A percentile compares a stretch with the other conserved stretches of the same genome.
phyloP scores from a whole-genome alignment of 768 basidiomycete genomes.

The Filobasidium floriforme region DNA sequence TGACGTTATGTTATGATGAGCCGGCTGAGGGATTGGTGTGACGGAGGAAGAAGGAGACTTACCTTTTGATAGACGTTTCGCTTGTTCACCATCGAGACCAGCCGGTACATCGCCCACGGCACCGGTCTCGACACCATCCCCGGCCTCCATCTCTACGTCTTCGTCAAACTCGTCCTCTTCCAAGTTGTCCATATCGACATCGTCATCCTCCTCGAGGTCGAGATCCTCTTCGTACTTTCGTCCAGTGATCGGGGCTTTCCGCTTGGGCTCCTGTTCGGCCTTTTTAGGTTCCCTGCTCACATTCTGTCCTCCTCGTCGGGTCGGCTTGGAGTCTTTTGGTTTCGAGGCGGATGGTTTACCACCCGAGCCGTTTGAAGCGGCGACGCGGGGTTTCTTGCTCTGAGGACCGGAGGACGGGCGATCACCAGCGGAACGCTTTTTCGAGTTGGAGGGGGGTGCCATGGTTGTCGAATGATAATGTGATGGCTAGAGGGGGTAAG shows the following conservation, averaged over 20 bases:
- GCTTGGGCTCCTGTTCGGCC: neutral
- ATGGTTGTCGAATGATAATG: no score
- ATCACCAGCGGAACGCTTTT: neutral
- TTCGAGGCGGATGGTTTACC: neutral
- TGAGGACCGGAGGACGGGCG: neutral
- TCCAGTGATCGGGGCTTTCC: constrained; percentile 21
- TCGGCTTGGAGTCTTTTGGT: constrained; percentile 9
- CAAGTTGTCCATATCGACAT: constrained; percentile 30
- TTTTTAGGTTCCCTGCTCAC: constrained; percentile 8
- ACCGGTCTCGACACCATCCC: constrained; percentile 23
- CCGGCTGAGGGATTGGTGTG: neutral
- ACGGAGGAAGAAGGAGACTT: neutral
- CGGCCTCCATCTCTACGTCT: constrained; percentile 20
- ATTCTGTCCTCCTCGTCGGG: constrained; percentile 10
- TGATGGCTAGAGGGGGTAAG: no score
- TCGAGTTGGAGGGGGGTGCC: neutral
- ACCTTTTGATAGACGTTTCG: constrained; percentile 34
- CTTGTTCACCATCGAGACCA: constrained; percentile 8
- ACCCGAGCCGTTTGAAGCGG: neutral
- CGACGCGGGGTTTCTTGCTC: neutral
- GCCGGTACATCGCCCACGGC: constrained; percentile 12
- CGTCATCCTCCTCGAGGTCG: constrained; percentile 26
- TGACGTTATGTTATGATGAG: neutral
- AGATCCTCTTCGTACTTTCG: constrained; percentile 14
- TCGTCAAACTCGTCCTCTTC: constrained; percentile 31